Evolutionary conservation across 768 basidiomycete species (phyloP), one percentile per base, ranked within the genome.

Genomic region (Boletus vermiculosoides): DNA sequence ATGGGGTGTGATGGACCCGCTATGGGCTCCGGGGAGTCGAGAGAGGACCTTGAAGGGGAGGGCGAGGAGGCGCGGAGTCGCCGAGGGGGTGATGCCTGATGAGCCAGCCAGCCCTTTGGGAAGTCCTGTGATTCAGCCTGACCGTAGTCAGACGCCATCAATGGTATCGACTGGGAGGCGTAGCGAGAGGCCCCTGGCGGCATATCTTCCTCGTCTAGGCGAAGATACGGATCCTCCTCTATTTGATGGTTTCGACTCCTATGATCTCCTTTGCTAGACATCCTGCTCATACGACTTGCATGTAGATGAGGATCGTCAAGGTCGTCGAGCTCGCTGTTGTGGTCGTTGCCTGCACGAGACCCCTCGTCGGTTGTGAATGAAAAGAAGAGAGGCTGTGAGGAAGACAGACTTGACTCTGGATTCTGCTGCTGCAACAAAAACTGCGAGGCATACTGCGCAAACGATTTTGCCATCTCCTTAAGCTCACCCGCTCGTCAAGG

Each of bases 311-410:
- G 90, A 71, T 92, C 90, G 69, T 90, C 87, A 28, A 80, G 67
- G 76, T 91, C 89, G 69, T 89, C 87, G 44, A 88, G 74, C 66
- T 86, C 82, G 37, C 71, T 71, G 56, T 78, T 75, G 60, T 75
- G 70, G 58, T 75, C 71, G 66, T 77, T 73, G 57, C 79, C 83
- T 63, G 75, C 73, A 69, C 81, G 80, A 57, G 78, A 73, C 53
- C 80, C 87, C 52, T 85, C 80, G 74, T 90, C 88, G 60, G 89
- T 90, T 45, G 86, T 86, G 72, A 92, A 92, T 20, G 90, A 92
- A 79, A 89, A 93, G 79, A 93, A 93, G 71, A 93, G 82, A 52
- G 91, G 90, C 73, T 90, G 89, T 37, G 77, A 78, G 39, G 84
- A 85, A 22, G 83, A 81, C 40, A 82, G 80, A 64, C 82, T 74